A percentile compares a stretch with the other conserved stretches of the same genome.
Conservation (phyloP, 768 basidiomycete species). For the Mycena chlorophos region DNA sequence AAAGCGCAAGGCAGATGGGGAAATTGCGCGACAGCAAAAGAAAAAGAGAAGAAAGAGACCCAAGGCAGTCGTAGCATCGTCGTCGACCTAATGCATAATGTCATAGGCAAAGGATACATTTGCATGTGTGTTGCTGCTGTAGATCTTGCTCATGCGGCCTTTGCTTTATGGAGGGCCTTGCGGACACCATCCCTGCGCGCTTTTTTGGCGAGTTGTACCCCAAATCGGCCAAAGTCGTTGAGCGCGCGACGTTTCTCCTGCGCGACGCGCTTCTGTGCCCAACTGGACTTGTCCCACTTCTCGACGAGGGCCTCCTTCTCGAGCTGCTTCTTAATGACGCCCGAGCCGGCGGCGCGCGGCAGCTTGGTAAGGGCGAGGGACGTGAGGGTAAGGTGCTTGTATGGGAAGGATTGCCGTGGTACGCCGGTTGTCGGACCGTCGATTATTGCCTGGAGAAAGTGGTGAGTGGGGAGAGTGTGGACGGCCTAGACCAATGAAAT, state of each 20-base stretch:
- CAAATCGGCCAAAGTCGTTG: conserved; percentile 91
- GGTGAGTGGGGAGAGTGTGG: not conserved
- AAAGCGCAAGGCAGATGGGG: conserved; percentile 29
- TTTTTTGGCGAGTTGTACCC: conserved; percentile 88
- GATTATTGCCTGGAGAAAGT: conserved; percentile 73
- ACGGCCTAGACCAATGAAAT: not conserved
- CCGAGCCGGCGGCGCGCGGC: conserved; percentile 83
- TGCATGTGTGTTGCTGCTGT: conserved; percentile 15
- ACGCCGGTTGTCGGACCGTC: conserved; percentile 92
- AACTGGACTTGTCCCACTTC: conserved; percentile 87
- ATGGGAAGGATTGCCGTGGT: conserved; percentile 88
- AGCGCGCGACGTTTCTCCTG: conserved; percentile 70
- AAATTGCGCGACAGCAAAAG: conserved; percentile 20
- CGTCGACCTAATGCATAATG: conserved; percentile 16
- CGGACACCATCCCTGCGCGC: conserved; percentile 74
- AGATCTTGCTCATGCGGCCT: conserved; percentile 36
- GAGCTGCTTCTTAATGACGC: conserved; percentile 79
- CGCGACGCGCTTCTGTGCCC: conserved; percentile 86
- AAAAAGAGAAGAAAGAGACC: conserved; percentile 27
- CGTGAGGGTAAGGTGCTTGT: conserved; percentile 91
- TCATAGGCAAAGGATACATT: conserved; percentile 18
- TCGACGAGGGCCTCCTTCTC: conserved; percentile 81
- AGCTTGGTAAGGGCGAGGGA: conserved; percentile 79
- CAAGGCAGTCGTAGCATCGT: not conserved
- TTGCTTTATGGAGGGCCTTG: conserved; percentile 63